phyloP scores from a whole-genome alignment of 352 stramenopile species.

The Blastocystis sp. region DNA sequence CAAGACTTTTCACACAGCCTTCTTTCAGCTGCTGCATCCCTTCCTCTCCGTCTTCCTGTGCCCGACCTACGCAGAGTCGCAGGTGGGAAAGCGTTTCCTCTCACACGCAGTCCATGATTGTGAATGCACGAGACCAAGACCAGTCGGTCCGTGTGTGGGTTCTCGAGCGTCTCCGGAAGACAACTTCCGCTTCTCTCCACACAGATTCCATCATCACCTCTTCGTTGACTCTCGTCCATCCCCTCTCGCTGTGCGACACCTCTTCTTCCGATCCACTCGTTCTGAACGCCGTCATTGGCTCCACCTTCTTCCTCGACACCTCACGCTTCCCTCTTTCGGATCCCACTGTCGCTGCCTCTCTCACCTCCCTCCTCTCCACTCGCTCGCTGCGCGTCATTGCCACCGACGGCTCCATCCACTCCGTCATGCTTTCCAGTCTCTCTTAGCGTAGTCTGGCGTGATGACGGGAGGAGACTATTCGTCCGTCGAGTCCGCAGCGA shows the following conservation, averaged over 20 bases:
- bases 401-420: neutral
- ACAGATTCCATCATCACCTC: neutral
- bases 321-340: neutral
- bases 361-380: neutral
- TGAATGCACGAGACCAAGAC: too few species aligned
- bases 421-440: neutral
- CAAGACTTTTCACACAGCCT: neutral
- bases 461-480: neutral
- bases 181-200: neutral
- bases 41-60: neutral
- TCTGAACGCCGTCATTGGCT: neutral
- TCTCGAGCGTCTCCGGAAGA: neutral
- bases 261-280: neutral
- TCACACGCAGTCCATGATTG: too few species aligned
- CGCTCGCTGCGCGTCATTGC: neutral
- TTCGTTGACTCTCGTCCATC: neutral
- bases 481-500: neutral
- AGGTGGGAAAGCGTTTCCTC: neutral
- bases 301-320: conserved; percentile 3
- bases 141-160: neutral
- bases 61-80: neutral
- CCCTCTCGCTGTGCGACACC: neutral
- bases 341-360: neutral
- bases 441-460: neutral
- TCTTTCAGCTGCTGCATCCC: neutral